phyloP scores from a whole-genome alignment of 495 filamentous ascomycete genomes.

The Aspergillus leporis region DNA sequence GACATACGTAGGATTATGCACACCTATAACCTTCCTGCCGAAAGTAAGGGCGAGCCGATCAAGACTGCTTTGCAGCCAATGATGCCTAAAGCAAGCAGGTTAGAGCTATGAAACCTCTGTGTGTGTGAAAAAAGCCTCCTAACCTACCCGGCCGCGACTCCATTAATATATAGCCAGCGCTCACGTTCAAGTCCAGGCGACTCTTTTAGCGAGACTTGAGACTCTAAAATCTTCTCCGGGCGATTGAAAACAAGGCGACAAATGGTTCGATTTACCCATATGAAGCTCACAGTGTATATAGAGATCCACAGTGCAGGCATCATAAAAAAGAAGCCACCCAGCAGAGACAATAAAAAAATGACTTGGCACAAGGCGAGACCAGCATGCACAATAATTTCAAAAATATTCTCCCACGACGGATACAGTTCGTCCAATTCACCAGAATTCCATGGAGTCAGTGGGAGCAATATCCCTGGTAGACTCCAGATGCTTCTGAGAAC shows the following conservation, averaged over 20 bases:
- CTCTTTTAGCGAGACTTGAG: conserved; percentile 23
- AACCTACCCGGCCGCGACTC: conserved; percentile 36
- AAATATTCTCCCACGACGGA: conserved; percentile 46
- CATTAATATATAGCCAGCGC: conserved; percentile 43
- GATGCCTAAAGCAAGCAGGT: conserved; percentile 21
- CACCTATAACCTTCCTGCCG: conserved; percentile 69
- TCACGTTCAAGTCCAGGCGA: conserved; percentile 29
- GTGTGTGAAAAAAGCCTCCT: neutral
- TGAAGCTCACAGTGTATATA: conserved; percentile 32
- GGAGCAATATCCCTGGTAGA: conserved; percentile 54
- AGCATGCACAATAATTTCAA: conserved; percentile 51
- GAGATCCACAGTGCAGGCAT: conserved; percentile 54
- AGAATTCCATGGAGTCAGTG: conserved; percentile 49
- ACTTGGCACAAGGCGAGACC: conserved; percentile 45
- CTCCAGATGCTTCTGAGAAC: conserved; percentile 51
- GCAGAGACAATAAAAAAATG: conserved; percentile 44
- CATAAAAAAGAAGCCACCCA: conserved; percentile 44
- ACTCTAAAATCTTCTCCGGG: conserved; percentile 24
- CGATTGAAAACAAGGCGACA: conserved; percentile 50
- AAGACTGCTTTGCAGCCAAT: conserved; percentile 64
- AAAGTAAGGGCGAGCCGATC: conserved; percentile 74
- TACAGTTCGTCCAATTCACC: conserved; percentile 57
- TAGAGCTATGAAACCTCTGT: neutral
- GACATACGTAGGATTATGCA: conserved; percentile 75
- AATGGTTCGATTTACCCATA: conserved; percentile 49